Evolutionary conservation across 1,284 basidiomycete genomes (phyloP).

Genomic region (Ganoderma leucocontextum): DNA sequence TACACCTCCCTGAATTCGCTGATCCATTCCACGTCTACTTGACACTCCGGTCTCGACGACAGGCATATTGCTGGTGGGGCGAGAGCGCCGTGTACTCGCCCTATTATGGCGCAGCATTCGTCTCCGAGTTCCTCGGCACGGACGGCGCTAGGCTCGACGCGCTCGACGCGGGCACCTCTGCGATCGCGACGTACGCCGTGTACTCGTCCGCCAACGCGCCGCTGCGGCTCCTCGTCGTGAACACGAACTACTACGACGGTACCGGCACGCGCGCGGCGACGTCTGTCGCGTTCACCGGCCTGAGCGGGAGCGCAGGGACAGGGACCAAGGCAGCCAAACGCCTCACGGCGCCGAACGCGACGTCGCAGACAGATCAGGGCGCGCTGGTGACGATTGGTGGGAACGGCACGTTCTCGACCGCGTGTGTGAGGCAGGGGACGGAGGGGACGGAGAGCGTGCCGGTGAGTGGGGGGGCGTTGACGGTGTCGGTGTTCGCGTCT

Average conservation of each 20-base stretch:
- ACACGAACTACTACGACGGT: slow-evolving; percentile 49
- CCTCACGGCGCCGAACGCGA: slow-evolving; percentile 48
- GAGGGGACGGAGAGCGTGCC: slow-evolving; percentile 42
- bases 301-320: slow-evolving; percentile 28
- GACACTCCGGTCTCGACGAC: background rate
- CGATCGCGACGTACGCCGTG: slow-evolving; percentile 48
- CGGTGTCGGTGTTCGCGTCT: slow-evolving; percentile 46
- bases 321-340: slow-evolving; percentile 43
- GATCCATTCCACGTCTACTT: background rate
- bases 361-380: slow-evolving; percentile 45
- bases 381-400: slow-evolving; percentile 51
- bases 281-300: slow-evolving; percentile 43
- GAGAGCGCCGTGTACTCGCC: slow-evolving; percentile 46
- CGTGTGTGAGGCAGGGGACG: slow-evolving; percentile 42
- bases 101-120: slow-evolving; percentile 52
- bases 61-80: slow-evolving; percentile 55
- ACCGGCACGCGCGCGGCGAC: slow-evolving; percentile 44
- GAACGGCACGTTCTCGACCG: slow-evolving; percentile 41
- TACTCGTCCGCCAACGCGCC: slow-evolving; percentile 41
- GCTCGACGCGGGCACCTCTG: slow-evolving; percentile 47
- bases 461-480: slow-evolving; percentile 39
- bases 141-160: slow-evolving; percentile 44
- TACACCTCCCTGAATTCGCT: background rate
- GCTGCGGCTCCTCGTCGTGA: slow-evolving; percentile 47
- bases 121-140: slow-evolving; percentile 49